Base-by-base conservation (phyloP, 208 protist species). In the Leishmania braziliensis region DNA sequence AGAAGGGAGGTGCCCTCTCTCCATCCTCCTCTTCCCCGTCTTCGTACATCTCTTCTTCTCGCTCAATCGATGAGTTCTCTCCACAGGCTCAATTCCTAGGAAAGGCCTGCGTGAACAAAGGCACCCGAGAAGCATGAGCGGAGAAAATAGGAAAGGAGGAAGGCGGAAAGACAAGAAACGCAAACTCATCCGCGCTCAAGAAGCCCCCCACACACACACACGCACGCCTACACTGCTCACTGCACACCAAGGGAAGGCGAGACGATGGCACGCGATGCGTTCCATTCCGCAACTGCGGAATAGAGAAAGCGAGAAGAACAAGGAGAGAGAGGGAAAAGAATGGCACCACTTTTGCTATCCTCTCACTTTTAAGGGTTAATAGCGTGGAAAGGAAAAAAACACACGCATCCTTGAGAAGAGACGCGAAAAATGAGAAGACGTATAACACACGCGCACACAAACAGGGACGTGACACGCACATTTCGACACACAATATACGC, bases 151-250 rank as follows among this genome's bases (percentile, higher is more conserved):
- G 29, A 36, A 20, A 29, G 58, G 9, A 10, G 58, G 62, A 66
- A 66, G 4, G 62, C 62, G 62, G n/a, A 29, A 66, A 14, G 62
- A n/a, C 62, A 53, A 68, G 23, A 50, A 29, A 78, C 10, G 36
- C 33, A 54, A 54, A 18, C 36, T 14, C 12, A 33, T 26, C 3
- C 18, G 43, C 72, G 33, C 72, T 43, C 18, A 56, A 4, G 60
- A 48, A 39, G 5, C 39, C 72, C 39, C n/a, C 33, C 46, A 73
- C 68, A 73, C 69, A 73, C 39, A 50, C 69, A 36, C 71, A 75
- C 48, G 3, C 72, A 62, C 50, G 33, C 16, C 62, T 66, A 33
- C 62, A 66, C 62, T 39, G 53, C 29, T 16, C 3, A 14, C 29
- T 36, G 23, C 36, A 39, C 2, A 66, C 23, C 62, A 36, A 66